These are phyloP conservation scores for Leccinum ochraceum DNA, from an alignment of 768 basidiomycete species.

Conservation along the genomic window DNA sequence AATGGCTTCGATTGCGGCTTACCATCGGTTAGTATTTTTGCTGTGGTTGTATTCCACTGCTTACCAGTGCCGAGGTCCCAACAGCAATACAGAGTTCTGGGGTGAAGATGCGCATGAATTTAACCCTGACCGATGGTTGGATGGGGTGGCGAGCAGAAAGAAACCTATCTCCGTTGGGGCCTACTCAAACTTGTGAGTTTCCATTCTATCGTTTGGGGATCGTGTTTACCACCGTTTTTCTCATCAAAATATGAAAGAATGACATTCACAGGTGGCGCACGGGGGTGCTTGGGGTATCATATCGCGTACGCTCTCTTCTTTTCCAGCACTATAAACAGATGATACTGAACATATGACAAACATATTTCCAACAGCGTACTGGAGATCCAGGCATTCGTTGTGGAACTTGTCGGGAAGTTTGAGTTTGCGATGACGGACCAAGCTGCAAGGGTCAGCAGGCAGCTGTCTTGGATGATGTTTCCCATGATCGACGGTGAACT, in stretches of 20 bases:
- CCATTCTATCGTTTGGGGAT: background rate
- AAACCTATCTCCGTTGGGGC: constrained; percentile 26
- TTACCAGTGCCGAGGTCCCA: background rate
- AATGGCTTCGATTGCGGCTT: constrained; percentile 52
- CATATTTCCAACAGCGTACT: background rate
- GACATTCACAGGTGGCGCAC: constrained; percentile 20
- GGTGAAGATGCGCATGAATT: constrained; percentile 34
- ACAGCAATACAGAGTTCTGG: constrained; percentile 32
- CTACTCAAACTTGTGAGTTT: constrained; percentile 31
- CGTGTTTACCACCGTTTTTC: background rate
- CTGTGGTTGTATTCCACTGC: background rate
- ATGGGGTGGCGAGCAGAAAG: constrained; percentile 18
- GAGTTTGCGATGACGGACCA: constrained; percentile 39
- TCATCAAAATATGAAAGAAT: constrained; percentile 8
- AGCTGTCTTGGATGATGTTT: constrained; percentile 29
- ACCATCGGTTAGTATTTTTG: constrained; percentile 45
- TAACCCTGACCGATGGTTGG: constrained; percentile 32
- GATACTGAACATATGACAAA: background rate
- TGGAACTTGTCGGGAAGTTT: constrained; percentile 54
- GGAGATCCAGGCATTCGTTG: background rate
- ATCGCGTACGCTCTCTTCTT: background rate
- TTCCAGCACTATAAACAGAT: background rate
- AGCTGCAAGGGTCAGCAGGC: constrained; percentile 28
- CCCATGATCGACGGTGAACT: constrained; percentile 36
- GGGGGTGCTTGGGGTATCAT: constrained; percentile 26